Conservation (phyloP, 2,329 filamentous ascomycete genomes). For the Pestalotiopsis sp. region DNA sequence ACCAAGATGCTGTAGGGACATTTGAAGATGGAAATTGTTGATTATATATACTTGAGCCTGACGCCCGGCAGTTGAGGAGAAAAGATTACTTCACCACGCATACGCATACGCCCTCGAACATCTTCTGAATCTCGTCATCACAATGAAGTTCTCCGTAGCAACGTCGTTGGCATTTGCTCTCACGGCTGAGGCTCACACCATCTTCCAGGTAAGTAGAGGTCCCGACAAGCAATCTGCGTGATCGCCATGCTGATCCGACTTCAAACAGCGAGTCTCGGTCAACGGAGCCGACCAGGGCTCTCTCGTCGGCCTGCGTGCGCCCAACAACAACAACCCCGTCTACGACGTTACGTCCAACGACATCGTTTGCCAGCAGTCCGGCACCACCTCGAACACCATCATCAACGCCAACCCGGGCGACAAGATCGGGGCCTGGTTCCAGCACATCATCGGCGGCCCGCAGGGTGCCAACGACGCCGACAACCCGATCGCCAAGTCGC, state of each 20-base stretch:
- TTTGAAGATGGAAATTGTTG: not conserved
- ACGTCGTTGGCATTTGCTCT: constrained; percentile 34
- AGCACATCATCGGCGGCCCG: constrained; percentile 55
- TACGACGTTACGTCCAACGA: constrained; percentile 49
- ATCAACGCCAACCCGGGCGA: constrained; percentile 53
- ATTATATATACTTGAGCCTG: not conserved
- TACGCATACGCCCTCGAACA: not conserved
- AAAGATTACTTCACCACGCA: not conserved
- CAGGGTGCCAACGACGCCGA: constrained; percentile 29
- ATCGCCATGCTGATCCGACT: not conserved
- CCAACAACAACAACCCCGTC: constrained; percentile 55
- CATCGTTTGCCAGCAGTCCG: constrained; percentile 51
- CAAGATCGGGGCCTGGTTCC: constrained; percentile 52
- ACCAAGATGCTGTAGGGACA: not conserved
- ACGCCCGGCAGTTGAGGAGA: no score
- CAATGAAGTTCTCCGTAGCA: constrained; percentile 39
- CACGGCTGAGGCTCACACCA: constrained; percentile 41
- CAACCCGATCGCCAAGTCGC: constrained; percentile 55
- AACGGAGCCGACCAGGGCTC: constrained; percentile 45
- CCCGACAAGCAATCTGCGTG: not conserved
- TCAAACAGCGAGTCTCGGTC: constrained; percentile 44
- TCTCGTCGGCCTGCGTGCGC: constrained; percentile 47
- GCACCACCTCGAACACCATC: constrained; percentile 41
- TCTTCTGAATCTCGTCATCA: constrained; percentile 10
- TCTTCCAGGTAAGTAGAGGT: constrained; percentile 39